Evolutionary conservation across 495 filamentous ascomycete genomes (phyloP).

Genomic region (Chaetomium tenue): DNA sequence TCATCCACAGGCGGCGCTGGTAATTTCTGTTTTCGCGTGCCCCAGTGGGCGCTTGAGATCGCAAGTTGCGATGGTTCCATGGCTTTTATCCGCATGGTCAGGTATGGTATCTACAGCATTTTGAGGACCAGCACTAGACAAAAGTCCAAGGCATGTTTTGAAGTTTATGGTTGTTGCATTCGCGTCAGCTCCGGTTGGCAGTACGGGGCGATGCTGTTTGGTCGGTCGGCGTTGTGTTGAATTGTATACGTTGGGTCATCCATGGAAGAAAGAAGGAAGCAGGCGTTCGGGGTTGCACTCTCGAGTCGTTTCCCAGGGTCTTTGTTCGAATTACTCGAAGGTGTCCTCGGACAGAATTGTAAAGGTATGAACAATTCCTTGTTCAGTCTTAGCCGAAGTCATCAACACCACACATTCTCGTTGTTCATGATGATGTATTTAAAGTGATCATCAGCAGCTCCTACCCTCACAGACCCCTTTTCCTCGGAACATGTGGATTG

Average conservation of each 20-base stretch:
- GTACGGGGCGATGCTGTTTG: neutral
- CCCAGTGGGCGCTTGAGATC: neutral
- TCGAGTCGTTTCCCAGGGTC: neutral
- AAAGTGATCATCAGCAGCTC: neutral
- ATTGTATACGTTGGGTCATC: neutral
- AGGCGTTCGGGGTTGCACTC: neutral
- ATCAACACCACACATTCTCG: neutral
- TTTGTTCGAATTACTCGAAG: neutral
- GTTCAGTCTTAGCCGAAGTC: neutral
- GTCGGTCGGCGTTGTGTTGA: neutral
- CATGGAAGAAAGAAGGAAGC: neutral
- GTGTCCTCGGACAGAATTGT: neutral
- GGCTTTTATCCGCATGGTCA: neutral
- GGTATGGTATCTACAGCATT: neutral
- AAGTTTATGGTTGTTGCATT: neutral
- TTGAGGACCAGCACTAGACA: neutral
- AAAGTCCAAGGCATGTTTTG: neutral
- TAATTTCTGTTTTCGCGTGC: neutral
- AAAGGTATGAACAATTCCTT: neutral
- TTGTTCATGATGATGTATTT: neutral
- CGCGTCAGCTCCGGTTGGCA: neutral
- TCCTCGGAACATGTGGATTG: neutral
- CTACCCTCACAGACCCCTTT: neutral
- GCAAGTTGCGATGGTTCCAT: neutral
- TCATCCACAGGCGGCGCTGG: slow-evolving; percentile 9